Base-by-base conservation (phyloP, 164 flowering plant species). In the Santalum album region DNA sequence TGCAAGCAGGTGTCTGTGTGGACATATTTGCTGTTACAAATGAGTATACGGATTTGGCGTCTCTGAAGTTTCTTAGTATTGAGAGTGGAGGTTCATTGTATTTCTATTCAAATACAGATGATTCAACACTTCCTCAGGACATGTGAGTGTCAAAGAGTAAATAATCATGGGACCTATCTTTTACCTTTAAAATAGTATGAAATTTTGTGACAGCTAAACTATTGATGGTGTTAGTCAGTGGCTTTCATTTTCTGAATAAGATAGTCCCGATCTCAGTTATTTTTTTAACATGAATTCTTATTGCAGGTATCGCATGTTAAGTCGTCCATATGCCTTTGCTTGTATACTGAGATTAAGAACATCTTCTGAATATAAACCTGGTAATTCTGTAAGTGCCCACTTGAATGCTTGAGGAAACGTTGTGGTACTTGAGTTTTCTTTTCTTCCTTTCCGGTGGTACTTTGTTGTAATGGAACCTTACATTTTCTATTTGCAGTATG, bases 1-100 rank as follows among this genome's bases (percentile, higher is more conserved):
- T 90, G 67, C 99, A 94, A 94, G 69, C 96, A 69, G 99, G 99
- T 79, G 99, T 87, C 54, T 94, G 96, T 61, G 96, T 94, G 53
- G 99, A 94, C 73, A 68, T 94, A 68, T 90, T 94, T 82, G 96
- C 97, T 68, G 88, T 94, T 24, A 94, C 99, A 64, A 94, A 94
- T 68, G 99, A 94, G 69, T 94, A 94, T 60, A 90, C 97, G 25
- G 97, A 94, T 68, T 69, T 94, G 70, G 99, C 99, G 39, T 94
- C 99, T 27, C 76, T 94, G 21, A 94, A 90, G 64, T 94, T 90
- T 75, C 84, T 94, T 49, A 89, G 99, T 58, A 90, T 94, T 59
- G 97, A 90, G 51, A 94, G 99, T 79, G 99, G 99, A 34, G 99
- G 97, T 35, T 83, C 97, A 20, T 61, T 90, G 64, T 87, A 77